Conservation (phyloP, 129 eudicot genomes). For the Flaveria brownii region DNA sequence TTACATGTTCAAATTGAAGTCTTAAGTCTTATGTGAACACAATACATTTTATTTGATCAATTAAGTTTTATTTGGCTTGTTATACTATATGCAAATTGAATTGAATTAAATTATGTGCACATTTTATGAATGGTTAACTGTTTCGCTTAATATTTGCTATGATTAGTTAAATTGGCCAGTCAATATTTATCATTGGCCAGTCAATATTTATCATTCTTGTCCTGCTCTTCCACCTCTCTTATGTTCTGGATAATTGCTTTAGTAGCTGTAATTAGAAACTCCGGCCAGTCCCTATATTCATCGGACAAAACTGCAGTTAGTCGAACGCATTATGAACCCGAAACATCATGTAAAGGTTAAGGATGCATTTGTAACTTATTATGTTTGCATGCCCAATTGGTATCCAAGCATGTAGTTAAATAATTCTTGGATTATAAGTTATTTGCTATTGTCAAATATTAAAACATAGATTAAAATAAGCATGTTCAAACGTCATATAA, state of each 20-base stretch:
- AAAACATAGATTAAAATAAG: too few species aligned
- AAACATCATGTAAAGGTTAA: background rate
- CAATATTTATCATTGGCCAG: background rate
- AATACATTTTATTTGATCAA: background rate
- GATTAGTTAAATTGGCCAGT: background rate
- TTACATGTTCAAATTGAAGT: background rate
- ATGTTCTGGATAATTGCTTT: conserved; percentile 64
- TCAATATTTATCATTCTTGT: background rate
- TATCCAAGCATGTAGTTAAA: too few species aligned
- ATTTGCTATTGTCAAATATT: too few species aligned
- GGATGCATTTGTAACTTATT: background rate
- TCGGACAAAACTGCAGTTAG: background rate
- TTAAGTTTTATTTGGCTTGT: background rate
- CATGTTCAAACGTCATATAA: too few species aligned
- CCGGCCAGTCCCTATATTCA: conserved; percentile 67
- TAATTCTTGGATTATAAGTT: too few species aligned
- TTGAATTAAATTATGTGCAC: background rate
- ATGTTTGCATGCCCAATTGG: too few species aligned
- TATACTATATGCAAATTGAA: background rate
- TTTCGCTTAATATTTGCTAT: background rate
- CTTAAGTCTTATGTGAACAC: background rate
- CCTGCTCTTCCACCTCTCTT: conserved; percentile 38
- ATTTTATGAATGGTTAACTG: conserved; percentile 8
- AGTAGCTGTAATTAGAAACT: conserved; percentile 51
- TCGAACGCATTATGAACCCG: background rate